phyloP scores from a whole-genome alignment of 148 eudicot species.

The Spergularia bocconei region DNA sequence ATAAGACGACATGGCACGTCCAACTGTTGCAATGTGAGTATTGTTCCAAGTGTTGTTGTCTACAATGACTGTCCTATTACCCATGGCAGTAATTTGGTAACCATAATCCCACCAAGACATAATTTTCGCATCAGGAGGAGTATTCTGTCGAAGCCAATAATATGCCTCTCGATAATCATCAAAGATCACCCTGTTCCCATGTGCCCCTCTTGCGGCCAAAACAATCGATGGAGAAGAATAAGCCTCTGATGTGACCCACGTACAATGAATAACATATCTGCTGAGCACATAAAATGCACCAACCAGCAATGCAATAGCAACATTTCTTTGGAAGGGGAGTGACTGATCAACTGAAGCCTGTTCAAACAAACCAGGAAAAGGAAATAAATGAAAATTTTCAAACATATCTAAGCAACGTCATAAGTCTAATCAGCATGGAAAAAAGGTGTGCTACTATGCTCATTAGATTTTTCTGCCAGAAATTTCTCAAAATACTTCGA shows the following conservation, averaged over 20 bases:
- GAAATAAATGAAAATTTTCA: not conserved
- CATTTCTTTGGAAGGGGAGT: slow-evolving; percentile 75
- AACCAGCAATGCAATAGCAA: slow-evolving; percentile 78
- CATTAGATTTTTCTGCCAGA: not conserved
- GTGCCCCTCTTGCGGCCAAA: slow-evolving; percentile 90
- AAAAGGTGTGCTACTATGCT: not conserved
- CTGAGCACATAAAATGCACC: slow-evolving; percentile 91
- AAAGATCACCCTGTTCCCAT: slow-evolving; percentile 87
- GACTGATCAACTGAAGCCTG: slow-evolving; percentile 86
- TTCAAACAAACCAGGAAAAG: slow-evolving; percentile 16
- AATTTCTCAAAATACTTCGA: not conserved
- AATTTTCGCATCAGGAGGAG: slow-evolving; percentile 87
- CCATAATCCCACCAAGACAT: slow-evolving; percentile 99
- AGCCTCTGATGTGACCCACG: slow-evolving; percentile 99
- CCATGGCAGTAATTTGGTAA: slow-evolving; percentile 99
- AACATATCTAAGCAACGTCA: not conserved
- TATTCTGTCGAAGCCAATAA: slow-evolving; percentile 95
- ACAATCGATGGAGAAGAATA: slow-evolving; percentile 98
- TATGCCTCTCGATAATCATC: slow-evolving; percentile 99
- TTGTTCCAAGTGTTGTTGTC: slow-evolving; percentile 99
- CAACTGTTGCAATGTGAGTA: slow-evolving; percentile 98
- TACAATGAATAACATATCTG: slow-evolving; percentile 88
- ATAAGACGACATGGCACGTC: slow-evolving; percentile 97
- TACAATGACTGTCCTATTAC: slow-evolving; percentile 93
- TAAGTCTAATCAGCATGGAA: not conserved